Conservation (phyloP, 2,329 filamentous ascomycete species). For the Aspergillus ruber region DNA sequence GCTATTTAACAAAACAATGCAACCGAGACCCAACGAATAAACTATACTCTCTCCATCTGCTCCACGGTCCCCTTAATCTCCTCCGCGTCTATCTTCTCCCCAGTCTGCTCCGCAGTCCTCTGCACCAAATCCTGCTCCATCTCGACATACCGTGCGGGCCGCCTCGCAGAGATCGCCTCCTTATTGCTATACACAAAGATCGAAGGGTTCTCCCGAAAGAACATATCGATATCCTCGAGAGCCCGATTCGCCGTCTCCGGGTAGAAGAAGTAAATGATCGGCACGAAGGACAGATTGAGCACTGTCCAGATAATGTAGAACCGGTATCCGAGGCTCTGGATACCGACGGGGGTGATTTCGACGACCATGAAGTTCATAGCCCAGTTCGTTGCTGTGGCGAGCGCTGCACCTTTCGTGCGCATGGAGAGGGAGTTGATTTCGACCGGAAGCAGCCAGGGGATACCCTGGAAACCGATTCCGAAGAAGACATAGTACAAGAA, state of each 20-base stretch:
- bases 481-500: constrained; percentile 36
- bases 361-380: constrained; percentile 30
- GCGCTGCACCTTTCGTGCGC: constrained; percentile 27
- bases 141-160: constrained; percentile 7
- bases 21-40: not conserved
- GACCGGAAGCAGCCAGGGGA: constrained; percentile 33
- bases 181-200: constrained; percentile 4
- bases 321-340: constrained; percentile 24
- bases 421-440: constrained; percentile 31
- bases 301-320: constrained; percentile 28
- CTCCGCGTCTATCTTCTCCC: not conserved
- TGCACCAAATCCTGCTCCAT: constrained; percentile 7
- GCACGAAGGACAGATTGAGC: constrained; percentile 20
- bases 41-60: not conserved
- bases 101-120: not conserved
- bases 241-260: constrained; percentile 25
- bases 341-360: constrained; percentile 25
- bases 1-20: not conserved
- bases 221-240: constrained; percentile 27
- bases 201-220: constrained; percentile 18
- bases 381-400: constrained; percentile 27
- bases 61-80: not conserved
- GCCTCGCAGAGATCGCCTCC: constrained; percentile 3
- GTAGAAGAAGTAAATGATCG: constrained; percentile 25
- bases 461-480: constrained; percentile 33